Base-by-base conservation (phyloP, 192 early-diverging fungal genomes). In the Spinellus fusiger region DNA sequence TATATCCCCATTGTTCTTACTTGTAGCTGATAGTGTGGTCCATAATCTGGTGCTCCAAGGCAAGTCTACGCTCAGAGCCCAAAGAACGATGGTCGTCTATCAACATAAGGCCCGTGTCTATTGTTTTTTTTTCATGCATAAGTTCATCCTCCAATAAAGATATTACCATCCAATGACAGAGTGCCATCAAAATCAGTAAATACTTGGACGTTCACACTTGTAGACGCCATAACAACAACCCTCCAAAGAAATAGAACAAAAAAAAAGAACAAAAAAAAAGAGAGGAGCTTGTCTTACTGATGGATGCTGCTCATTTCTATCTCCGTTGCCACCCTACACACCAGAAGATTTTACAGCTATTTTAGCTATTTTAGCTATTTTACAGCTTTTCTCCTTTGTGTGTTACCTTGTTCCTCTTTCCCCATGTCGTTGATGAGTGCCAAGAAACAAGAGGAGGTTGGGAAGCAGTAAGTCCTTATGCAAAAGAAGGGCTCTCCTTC, bases 161-260 rank as follows among this genome's bases (percentile, higher is more conserved):
- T 18, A 20, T 62, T 66, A 72, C 71, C 71, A 25, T 74, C 56
- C 9, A 81, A 49, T 28, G 74, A 72, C 26, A 81, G 73, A 12
- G 79, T 81, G 23, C 79, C 79, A 58, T 81, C 79, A 61, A 81
- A 81, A 54, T 81, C 79, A 28, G 79, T 74, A 34, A 76, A 81
- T 35, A 81, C 76, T 68, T 78, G 64, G 49, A 81, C 71, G 33
- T 74, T 59, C 0, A 71, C 65, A n/a, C n/a, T n/a, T n/a, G n/a
- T n/a, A n/a, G n/a, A n/a, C n/a, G n/a, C n/a, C n/a, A n/a, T n/a
- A n/a, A n/a, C n/a, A n/a, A n/a, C n/a, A n/a, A n/a, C n/a, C n/a
- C n/a, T n/a, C n/a, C n/a, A n/a, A n/a, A n/a, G n/a, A n/a, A n/a
- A n/a, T n/a, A n/a, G n/a, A n/a, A n/a, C n/a, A n/a, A n/a, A n/a